Evolutionary conservation across 2,329 filamentous ascomycete species (phyloP).

Genomic region (Fusarium luffae): DNA sequence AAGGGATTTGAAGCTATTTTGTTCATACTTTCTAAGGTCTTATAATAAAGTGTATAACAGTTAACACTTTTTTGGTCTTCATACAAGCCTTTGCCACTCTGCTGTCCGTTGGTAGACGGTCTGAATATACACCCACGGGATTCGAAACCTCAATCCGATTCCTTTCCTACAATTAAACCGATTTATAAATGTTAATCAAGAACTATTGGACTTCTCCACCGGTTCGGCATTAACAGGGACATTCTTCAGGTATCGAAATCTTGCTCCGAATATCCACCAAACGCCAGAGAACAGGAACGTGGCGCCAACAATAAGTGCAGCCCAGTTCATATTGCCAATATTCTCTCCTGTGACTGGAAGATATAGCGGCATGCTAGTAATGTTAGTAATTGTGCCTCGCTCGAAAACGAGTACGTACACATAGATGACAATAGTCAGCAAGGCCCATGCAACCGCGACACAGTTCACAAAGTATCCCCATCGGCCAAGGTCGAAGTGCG

Average conservation of each 20-base stretch:
- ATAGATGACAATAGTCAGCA: slow-evolving; percentile 3
- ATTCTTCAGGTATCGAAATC: slow-evolving; percentile 4
- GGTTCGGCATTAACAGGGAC: rapidly evolving
- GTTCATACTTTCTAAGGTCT: too few relatives aligned
- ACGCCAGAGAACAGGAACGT: slow-evolving; percentile 4
- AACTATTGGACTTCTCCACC: rapidly evolving
- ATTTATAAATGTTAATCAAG: background rate
- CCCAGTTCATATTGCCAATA: slow-evolving; percentile 28
- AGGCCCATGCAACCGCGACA: slow-evolving; percentile 9
- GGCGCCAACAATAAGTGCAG: slow-evolving; percentile 4
- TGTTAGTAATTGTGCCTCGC: background rate
- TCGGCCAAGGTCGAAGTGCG: slow-evolving; percentile 12
- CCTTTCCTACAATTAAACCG: too few relatives aligned
- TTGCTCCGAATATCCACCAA: slow-evolving; percentile 12
- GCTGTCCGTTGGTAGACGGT: too few relatives aligned
- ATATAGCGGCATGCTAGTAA: slow-evolving; percentile 9
- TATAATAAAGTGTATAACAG: too few relatives aligned
- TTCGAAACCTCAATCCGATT: too few relatives aligned
- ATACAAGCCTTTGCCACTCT: too few relatives aligned
- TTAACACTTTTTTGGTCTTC: too few relatives aligned
- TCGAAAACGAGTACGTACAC: background rate
- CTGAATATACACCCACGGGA: too few relatives aligned
- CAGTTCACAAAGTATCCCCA: slow-evolving; percentile 19
- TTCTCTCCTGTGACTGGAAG: slow-evolving; percentile 10
- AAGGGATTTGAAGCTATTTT: too few relatives aligned